phyloP scores from a whole-genome alignment of 1,284 basidiomycete species.

The Tilletia walkeri region DNA sequence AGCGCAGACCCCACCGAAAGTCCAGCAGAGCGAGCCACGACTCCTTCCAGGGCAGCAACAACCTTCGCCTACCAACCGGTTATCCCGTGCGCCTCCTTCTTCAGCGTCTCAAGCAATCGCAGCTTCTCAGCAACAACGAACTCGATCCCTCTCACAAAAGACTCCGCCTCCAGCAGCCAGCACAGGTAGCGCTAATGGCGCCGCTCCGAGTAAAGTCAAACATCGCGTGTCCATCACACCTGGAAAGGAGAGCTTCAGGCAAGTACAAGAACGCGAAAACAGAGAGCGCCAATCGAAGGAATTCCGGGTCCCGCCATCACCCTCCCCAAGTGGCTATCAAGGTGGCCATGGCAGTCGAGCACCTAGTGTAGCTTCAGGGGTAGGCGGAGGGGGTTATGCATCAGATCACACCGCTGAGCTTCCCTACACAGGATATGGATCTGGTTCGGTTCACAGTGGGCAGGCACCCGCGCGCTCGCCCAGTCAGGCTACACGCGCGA shows the following conservation, averaged over 20 bases:
- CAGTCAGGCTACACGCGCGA: neutral
- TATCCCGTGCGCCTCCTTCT: neutral
- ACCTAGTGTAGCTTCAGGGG: no score
- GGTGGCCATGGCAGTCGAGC: no score
- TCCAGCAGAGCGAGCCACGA: neutral
- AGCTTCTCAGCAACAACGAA: neutral
- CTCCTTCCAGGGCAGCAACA: neutral
- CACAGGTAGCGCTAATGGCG: neutral
- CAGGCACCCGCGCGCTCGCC: neutral
- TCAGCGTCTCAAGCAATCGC: neutral
- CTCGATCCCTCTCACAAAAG: neutral
- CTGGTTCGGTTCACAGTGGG: neutral
- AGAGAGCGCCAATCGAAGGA: neutral
- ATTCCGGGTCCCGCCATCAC: neutral
- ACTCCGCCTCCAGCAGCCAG: neutral
- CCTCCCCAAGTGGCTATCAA: neutral
- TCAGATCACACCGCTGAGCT: no score
- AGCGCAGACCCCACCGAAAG: no score
- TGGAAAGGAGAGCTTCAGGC: constrained; percentile 6
- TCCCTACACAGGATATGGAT: neutral
- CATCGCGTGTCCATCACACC: constrained; percentile 4
- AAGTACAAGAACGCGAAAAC: neutral
- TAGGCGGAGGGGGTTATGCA: no score
- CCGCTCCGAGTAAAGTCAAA: neutral
- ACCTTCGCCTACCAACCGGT: neutral